Evolutionary conservation across 129 eudicot genomes (phyloP), one percentile per base, ranked within the genome.

Genomic region (Artemisia tridentata): DNA sequence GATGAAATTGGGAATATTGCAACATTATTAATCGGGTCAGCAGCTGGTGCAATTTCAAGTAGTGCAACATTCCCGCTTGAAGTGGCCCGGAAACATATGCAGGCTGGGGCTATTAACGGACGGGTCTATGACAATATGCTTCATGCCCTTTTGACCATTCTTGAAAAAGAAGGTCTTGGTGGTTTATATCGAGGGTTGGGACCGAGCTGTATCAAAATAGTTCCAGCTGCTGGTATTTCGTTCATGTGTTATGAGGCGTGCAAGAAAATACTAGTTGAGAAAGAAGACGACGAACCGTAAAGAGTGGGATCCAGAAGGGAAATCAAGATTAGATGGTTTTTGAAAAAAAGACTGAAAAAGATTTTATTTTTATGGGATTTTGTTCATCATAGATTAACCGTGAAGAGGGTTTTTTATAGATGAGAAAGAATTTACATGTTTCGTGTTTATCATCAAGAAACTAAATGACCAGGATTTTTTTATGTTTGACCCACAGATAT

Each of bases 141-240:
- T 57, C 97, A 91, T 71, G 97, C 97, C 18, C 88, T 91, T 45
- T 48, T 80, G 23, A 65, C 80, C 75, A 91, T 91, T 21, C 81
- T 88, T 55, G 97, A 91, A 52, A 85, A 88, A 15, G 97, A 91
- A 79, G 97, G 97, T 25, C 67, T 88, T 5, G 61, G 52, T 7
- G 97, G 96, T 55, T 74, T 88, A 17, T 88, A 88, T 55, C 81
- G 88, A 16, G 97, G 97, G 25, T 65, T 91, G 65, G 97, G 97
- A 2, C 97, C 97, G 0, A 91, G 96, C 68, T 88, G 97, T 75
- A 45, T 91, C 54, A 91, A 91, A 62, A 63, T 91, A 10, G 93
- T 91, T 5, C 97, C 97, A 21, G 97, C 96, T 47, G 96, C 96
- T 16, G 97, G 97, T 61, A 91, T 91, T 31, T 91, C 97, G n/a